Evolutionary conservation across 768 basidiomycete genomes (phyloP).

Genomic region (Mycena polygramma): DNA sequence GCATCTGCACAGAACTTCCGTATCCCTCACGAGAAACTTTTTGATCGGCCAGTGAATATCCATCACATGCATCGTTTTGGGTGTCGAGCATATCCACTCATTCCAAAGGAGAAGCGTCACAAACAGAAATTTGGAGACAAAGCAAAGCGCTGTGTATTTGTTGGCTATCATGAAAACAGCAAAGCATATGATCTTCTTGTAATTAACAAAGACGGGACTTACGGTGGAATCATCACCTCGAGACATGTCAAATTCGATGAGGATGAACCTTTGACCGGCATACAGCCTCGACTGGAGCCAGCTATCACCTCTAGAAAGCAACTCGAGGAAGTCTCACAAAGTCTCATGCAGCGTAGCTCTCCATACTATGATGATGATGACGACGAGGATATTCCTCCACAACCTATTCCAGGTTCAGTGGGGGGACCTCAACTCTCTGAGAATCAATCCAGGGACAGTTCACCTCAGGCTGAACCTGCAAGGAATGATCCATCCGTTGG

Average conservation of each 20-base stretch:
- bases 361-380: constrained; percentile 9
- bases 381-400: neutral
- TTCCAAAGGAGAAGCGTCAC: constrained; percentile 7
- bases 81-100: constrained; percentile 5
- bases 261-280: neutral
- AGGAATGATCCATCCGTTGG: neutral
- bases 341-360: neutral
- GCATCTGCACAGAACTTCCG: neutral
- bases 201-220: neutral
- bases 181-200: constrained; percentile 25
- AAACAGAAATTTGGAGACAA: constrained; percentile 2
- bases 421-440: neutral
- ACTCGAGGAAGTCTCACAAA: neutral
- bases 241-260: constrained; percentile 11
- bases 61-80: constrained; percentile 4
- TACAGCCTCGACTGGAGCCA: constrained; percentile 1
- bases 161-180: constrained; percentile 44
- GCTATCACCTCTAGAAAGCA: neutral
- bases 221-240: neutral
- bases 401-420: constrained; percentile 3
- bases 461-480: neutral
- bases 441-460: neutral
- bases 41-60: constrained; percentile 5
- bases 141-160: constrained; percentile 6
- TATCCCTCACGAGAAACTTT: constrained; percentile 1